A percentile compares a stretch with the other conserved stretches of the same genome.
Evolutionary conservation across 371 early-diverging fungal species (phyloP).

Genomic region (Mucor indicus): DNA sequence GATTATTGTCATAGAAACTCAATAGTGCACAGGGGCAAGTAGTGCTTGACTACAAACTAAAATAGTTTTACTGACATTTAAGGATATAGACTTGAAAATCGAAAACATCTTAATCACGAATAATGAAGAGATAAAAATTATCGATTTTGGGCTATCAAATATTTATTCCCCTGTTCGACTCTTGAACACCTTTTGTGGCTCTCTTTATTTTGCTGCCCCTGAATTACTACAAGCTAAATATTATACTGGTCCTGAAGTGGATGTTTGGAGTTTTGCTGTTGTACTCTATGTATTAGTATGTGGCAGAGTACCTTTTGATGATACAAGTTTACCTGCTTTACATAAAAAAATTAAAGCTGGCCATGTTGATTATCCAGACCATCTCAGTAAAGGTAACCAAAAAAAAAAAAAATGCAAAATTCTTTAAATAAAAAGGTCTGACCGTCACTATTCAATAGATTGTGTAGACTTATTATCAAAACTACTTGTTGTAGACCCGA

Average conservation of each 20-base stretch:
- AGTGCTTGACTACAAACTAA: too few relatives aligned
- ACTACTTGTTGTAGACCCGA: conserved; percentile 63
- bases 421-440: too few relatives aligned
- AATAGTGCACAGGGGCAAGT: conserved; percentile 73
- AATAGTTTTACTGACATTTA: too few relatives aligned
- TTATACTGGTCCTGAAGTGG: conserved; percentile 88
- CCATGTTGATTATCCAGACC: conserved; percentile 43
- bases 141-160: conserved; percentile 90
- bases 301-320: conserved; percentile 88
- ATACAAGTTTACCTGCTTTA: conserved; percentile 59
- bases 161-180: conserved; percentile 65
- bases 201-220: conserved; percentile 82
- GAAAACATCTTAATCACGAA: conserved; percentile 82
- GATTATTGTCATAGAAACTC: conserved; percentile 65
- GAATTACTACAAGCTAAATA: conserved; percentile 82
- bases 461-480: conserved; percentile 65
- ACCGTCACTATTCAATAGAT: conserved; percentile 52
- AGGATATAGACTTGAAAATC: conserved; percentile 91
- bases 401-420: too few relatives aligned
- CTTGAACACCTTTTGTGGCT: conserved; percentile 82
- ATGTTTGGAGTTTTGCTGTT: conserved; percentile 92
- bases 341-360: conserved; percentile 68
- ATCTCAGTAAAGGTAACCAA: conserved; percentile 42
- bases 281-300: conserved; percentile 82
- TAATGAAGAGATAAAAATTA: conserved; percentile 58